Base-by-base conservation (phyloP, 2,329 filamentous ascomycete species). In the Chaetomiaceae sp. region DNA sequence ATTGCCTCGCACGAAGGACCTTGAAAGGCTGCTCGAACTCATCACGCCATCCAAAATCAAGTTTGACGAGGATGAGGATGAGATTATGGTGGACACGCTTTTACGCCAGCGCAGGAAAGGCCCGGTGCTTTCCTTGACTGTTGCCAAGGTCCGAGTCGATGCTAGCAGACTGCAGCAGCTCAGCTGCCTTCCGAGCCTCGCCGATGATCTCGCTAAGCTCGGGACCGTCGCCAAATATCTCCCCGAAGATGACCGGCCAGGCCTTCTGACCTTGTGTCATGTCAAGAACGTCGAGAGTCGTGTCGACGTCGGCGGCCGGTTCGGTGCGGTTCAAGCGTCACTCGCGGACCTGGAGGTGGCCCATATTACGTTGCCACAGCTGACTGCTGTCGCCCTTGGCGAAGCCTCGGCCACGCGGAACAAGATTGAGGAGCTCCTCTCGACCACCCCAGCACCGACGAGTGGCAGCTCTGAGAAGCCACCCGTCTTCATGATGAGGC, bases 71-170 rank as follows among this genome's bases (percentile, higher is more conserved):
- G 83, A 85, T 43, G 88, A 95, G 56, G 90, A 96, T 62, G 92
- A 97, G 64, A 95, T 99, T 56, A 85, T 99, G 77, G 82, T 99
- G 20, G 92, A 97, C 62, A 96, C 90, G 0, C 76, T 99, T 0
- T 73, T 97, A 14, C 81, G 89, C 20, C 94, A 99, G 68, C 79
- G 94, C 55, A 81, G 86, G 49, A 92, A 96, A 69, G 94, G 92
- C 0, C 85, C 88, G 9, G 86, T 97, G 6, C 73, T 96, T 27
- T 84, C 89, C 45, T 68, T 88, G 5, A 83, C 80, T 3, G 66
- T 95, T 6, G 84, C 84, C 25, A 78, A 79, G 25, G 69, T 91
- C 17, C 82, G 84, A 47, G 72, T 85, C 20, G 75, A 79, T 4
- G 72, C 94, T 15, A 75, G 77, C 7, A 82, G 84, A 56, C 70